A percentile compares a stretch with the other conserved stretches of the same genome.
phyloP scores from a whole-genome alignment of 495 filamentous ascomycete species.

The Penicillium maclennaniae region DNA sequence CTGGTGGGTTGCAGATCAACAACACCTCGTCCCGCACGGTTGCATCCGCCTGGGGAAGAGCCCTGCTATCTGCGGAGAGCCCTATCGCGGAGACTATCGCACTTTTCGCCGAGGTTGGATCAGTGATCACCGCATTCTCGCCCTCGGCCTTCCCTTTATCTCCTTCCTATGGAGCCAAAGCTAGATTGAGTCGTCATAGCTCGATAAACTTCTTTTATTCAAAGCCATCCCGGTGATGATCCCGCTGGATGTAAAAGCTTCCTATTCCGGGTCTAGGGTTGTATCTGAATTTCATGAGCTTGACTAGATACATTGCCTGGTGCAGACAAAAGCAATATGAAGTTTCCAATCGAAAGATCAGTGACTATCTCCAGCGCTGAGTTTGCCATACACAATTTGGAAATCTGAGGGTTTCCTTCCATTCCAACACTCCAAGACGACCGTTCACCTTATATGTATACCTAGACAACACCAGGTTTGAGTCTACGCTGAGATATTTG shows the following conservation, averaged over 20 bases:
- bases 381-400: no score
- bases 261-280: background rate
- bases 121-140: background rate
- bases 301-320: no score
- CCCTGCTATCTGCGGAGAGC: conserved; percentile 2
- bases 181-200: no score
- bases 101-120: background rate
- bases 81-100: background rate
- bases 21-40: conserved; percentile 7
- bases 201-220: background rate
- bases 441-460: no score
- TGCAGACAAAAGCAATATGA: background rate
- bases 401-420: no score
- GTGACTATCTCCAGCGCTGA: no score
- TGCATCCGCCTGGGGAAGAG: conserved; percentile 11
- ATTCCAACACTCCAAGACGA: no score
- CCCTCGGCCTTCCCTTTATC: background rate
- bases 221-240: background rate
- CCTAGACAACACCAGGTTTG: no score
- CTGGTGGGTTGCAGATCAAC: conserved; percentile 10
- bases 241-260: background rate
- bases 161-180: background rate
- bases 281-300: background rate
- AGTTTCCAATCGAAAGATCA: no score
- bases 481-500: background rate